phyloP scores from a whole-genome alignment of 768 basidiomycete genomes.

The Leccinum rimulosum region DNA sequence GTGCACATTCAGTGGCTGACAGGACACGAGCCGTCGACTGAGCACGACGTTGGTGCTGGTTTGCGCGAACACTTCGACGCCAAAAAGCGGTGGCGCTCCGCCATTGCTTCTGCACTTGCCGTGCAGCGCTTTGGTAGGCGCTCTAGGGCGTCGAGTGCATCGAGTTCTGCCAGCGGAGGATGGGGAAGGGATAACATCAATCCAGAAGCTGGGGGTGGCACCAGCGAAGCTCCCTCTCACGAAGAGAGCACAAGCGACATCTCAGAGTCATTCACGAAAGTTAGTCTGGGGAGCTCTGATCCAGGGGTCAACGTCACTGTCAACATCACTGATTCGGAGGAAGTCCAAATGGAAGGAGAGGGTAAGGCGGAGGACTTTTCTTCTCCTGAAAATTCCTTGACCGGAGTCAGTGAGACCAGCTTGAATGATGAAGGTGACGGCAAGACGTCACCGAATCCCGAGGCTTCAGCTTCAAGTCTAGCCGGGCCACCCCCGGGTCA shows the following conservation, averaged over 20 bases:
- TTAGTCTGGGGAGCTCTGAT: conserved; percentile 30
- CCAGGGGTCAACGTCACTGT: conserved; percentile 43
- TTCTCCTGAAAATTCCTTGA: conserved; percentile 20
- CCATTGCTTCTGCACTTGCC: conserved; percentile 54
- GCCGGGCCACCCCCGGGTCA: background rate
- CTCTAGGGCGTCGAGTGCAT: conserved; percentile 26
- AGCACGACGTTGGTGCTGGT: conserved; percentile 71
- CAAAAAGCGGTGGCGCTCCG: conserved; percentile 67
- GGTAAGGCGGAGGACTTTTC: conserved; percentile 25
- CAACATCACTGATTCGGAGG: conserved; percentile 35
- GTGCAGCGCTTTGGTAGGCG: conserved; percentile 31
- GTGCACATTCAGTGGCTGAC: conserved; percentile 63
- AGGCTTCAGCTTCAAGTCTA: background rate
- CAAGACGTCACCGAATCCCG: conserved; percentile 1
- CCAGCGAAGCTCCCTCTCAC: conserved; percentile 36
- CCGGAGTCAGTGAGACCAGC: conserved; percentile 13
- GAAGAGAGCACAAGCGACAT: conserved; percentile 27
- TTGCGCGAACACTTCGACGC: conserved; percentile 84
- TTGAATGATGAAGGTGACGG: conserved; percentile 11
- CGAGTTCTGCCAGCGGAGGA: conserved; percentile 34
- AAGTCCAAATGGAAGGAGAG: conserved; percentile 18
- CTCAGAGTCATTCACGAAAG: conserved; percentile 23
- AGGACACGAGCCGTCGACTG: conserved; percentile 56
- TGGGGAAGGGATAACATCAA: conserved; percentile 35
- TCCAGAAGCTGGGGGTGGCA: conserved; percentile 24